phyloP scores from a whole-genome alignment of 176 grass and related monocot genomes.

The Metroxylon sagu region DNA sequence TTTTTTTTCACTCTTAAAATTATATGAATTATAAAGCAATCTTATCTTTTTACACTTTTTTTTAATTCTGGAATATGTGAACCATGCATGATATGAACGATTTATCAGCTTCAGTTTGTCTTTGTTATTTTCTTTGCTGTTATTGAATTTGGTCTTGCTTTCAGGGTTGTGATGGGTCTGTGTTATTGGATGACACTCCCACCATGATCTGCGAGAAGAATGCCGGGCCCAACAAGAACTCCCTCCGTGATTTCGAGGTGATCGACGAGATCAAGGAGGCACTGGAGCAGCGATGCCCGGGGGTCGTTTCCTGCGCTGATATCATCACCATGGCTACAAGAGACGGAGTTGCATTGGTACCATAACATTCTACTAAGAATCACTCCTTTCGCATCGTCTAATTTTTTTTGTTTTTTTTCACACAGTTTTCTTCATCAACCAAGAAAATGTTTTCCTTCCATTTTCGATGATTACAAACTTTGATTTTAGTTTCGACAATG shows the following conservation, averaged over 20 bases:
- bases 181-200: constrained; percentile 74
- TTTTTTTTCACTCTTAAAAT: no score
- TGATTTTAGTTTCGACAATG: no score
- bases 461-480: no score
- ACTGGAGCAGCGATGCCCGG: constrained; percentile 58
- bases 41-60: no score
- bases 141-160: not conserved
- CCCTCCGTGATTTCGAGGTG: constrained; percentile 82
- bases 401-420: no score
- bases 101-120: not conserved
- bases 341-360: constrained; percentile 73
- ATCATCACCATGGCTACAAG: constrained; percentile 45
- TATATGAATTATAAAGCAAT: no score
- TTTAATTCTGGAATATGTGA: no score
- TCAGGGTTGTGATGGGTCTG: constrained; percentile 85
- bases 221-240: constrained; percentile 78
- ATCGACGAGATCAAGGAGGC: constrained; percentile 66
- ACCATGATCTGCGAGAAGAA: constrained; percentile 72
- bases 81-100: no score
- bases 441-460: no score
- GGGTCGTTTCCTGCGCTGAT: constrained; percentile 50
- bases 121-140: not conserved
- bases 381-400: not conserved
- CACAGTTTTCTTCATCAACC: no score
- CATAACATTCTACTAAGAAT: no score